Evolutionary conservation across 1,139 yeast species (phyloP).

Genomic region (Nakaseomyces nivariensis): DNA sequence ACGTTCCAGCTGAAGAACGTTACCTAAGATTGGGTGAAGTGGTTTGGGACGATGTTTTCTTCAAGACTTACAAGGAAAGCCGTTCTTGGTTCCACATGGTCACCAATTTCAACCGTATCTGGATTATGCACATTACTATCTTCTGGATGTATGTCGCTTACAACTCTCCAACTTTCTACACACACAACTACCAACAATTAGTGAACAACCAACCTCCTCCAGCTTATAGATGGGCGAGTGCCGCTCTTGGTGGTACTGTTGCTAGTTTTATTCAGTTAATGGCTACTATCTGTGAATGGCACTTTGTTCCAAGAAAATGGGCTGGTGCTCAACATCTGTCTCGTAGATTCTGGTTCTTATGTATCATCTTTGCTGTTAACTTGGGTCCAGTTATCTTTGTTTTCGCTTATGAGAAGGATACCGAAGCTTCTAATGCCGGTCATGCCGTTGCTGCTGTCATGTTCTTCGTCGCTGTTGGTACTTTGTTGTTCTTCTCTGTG

Average conservation of each 20-base stretch:
- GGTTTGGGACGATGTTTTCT: slow-evolving; percentile 84
- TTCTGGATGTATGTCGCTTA: slow-evolving; percentile 94
- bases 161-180: slow-evolving; percentile 86
- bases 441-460: slow-evolving; percentile 77
- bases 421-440: slow-evolving; percentile 63
- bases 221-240: slow-evolving; percentile 86
- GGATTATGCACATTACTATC: slow-evolving; percentile 84
- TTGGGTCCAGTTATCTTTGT: slow-evolving; percentile 82
- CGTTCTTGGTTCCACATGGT: slow-evolving; percentile 97
- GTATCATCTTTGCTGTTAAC: slow-evolving; percentile 57
- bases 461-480: slow-evolving; percentile 78
- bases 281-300: slow-evolving; percentile 91
- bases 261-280: slow-evolving; percentile 72
- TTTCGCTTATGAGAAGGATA: slow-evolving; percentile 70
- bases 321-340: slow-evolving; percentile 97
- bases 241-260: slow-evolving; percentile 85
- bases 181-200: slow-evolving; percentile 75
- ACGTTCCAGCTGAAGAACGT: slow-evolving; percentile 82
- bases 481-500: slow-evolving; percentile 74
- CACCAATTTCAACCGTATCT: slow-evolving; percentile 94
- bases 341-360: slow-evolving; percentile 72
- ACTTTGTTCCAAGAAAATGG: slow-evolving; percentile 96
- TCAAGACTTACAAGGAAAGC: slow-evolving; percentile 91
- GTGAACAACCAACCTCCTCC: slow-evolving; percentile 76
- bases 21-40: slow-evolving; percentile 85